These are phyloP conservation scores for Peribolospora baueri DNA, from an alignment of 768 basidiomycete genomes.

Conservation along the genomic window DNA sequence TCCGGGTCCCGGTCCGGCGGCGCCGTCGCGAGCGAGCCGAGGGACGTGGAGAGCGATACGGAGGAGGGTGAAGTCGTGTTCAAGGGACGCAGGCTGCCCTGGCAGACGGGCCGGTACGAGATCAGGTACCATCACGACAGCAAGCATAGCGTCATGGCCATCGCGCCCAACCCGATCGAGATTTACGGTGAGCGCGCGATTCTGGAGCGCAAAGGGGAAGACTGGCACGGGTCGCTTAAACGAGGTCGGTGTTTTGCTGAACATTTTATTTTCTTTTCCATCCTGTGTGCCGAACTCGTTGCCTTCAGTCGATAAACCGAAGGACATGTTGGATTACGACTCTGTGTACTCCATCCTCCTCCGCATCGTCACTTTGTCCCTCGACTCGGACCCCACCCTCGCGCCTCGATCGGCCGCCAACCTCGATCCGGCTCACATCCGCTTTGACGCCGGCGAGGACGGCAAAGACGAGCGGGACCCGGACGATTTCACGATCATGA, in stretches of 20 bases:
- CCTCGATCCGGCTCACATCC: neutral
- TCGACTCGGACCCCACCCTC: conserved; percentile 9
- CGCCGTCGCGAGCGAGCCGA: too few relatives aligned
- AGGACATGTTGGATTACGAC: conserved; percentile 32
- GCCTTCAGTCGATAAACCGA: conserved; percentile 40
- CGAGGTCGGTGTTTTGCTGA: neutral
- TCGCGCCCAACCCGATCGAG: conserved; percentile 53
- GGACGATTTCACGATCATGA: conserved; percentile 91
- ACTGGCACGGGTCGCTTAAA: neutral
- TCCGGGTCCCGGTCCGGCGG: conserved; percentile 21
- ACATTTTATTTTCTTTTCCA: neutral
- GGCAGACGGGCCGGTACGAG: conserved; percentile 69
- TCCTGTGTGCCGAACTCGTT: conserved; percentile 5
- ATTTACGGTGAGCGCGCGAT: conserved; percentile 38
- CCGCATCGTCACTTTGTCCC: conserved; percentile 11
- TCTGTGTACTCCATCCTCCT: conserved; percentile 30
- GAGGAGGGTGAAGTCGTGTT: conserved; percentile 42
- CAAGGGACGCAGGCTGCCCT: conserved; percentile 54
- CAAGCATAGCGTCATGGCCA: conserved; percentile 81
- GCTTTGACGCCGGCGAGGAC: conserved; percentile 8
- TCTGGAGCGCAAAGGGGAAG: neutral
- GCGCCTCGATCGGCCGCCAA: conserved; percentile 9
- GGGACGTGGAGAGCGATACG: conserved; percentile 7
- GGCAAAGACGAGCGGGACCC: conserved; percentile 34
- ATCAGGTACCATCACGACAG: conserved; percentile 86